Evolutionary conservation across 2,329 filamentous ascomycete species (phyloP).

Genomic region (Colletotrichum scovillei): DNA sequence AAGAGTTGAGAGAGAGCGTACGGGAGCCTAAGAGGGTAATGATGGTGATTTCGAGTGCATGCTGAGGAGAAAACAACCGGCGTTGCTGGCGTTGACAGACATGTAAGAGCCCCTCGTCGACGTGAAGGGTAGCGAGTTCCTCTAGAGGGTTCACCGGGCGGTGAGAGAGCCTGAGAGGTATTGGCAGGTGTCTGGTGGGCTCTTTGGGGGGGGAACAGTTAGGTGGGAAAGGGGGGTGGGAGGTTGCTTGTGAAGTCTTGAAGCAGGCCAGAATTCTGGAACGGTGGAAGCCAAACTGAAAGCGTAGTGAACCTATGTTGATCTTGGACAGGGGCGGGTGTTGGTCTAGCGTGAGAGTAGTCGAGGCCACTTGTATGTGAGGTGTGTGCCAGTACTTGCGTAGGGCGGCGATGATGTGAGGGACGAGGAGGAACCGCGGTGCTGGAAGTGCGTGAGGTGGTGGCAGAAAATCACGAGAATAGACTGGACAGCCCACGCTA

Average conservation of each 20-base stretch:
- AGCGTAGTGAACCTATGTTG: slow-evolving; percentile 2
- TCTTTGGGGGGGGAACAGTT: neutral
- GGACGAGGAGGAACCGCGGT: slow-evolving; percentile 10
- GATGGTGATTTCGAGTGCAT: slow-evolving; percentile 28
- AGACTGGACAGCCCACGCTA: slow-evolving; percentile 19
- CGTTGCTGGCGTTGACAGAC: slow-evolving; percentile 29
- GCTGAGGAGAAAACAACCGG: slow-evolving; percentile 27
- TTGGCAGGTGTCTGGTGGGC: neutral
- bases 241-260: neutral
- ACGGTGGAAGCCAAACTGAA: neutral
- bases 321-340: slow-evolving; percentile 6
- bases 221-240: neutral
- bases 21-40: slow-evolving; percentile 19
- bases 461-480: slow-evolving; percentile 33
- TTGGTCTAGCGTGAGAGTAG: neutral
- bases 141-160: slow-evolving; percentile 28
- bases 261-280: neutral
- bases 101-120: slow-evolving; percentile 32
- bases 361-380: neutral
- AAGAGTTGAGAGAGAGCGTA: slow-evolving; percentile 16
- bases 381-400: neutral
- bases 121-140: slow-evolving; percentile 9
- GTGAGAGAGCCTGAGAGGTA: slow-evolving; percentile 13
- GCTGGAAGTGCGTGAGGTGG: neutral
- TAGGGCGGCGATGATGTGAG: slow-evolving; percentile 20